Percentiles rank a stretch among this genome's conserved stretches.
These are phyloP conservation scores for Chloranthus sessilifolius DNA, from an alignment of 164 flowering plant species.

Conservation along the genomic window DNA sequence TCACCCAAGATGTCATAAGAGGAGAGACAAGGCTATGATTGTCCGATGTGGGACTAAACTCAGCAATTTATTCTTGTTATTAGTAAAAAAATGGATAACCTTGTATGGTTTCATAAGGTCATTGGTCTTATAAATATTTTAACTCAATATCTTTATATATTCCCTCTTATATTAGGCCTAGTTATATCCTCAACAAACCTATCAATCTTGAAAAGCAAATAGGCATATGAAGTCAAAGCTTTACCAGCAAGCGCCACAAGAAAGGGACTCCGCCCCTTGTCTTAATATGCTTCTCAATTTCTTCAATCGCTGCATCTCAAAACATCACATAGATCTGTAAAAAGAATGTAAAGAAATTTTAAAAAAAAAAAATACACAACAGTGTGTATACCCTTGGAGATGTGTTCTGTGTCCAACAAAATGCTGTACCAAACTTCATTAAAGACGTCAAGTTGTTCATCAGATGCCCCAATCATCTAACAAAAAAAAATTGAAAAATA, in stretches of 20 bases:
- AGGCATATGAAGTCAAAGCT: background rate
- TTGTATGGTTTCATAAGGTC: too few species aligned
- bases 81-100: too few species aligned
- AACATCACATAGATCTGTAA: slow-evolving; percentile 1
- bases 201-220: background rate
- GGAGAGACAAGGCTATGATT: too few species aligned
- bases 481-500: slow-evolving; percentile 6
- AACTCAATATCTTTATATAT: too few species aligned
- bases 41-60: too few species aligned
- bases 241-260: slow-evolving; percentile 75
- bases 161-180: background rate
- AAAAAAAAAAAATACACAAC: background rate
- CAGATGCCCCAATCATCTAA: slow-evolving; percentile 79
- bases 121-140: too few species aligned
- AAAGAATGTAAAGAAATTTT: background rate
- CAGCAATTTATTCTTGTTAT: too few species aligned
- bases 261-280: slow-evolving; percentile 58
- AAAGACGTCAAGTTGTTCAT: slow-evolving; percentile 79
- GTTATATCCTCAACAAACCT: background rate
- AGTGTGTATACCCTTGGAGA: slow-evolving; percentile 45
- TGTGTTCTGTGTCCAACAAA: slow-evolving; percentile 49
- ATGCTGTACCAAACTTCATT: slow-evolving; percentile 57
- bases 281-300: slow-evolving; percentile 45
- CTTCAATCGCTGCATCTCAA: slow-evolving; percentile 49
- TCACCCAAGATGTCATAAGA: too few species aligned